Conservation (phyloP, 257 asterid species). For the Solanum clarkiae region DNA sequence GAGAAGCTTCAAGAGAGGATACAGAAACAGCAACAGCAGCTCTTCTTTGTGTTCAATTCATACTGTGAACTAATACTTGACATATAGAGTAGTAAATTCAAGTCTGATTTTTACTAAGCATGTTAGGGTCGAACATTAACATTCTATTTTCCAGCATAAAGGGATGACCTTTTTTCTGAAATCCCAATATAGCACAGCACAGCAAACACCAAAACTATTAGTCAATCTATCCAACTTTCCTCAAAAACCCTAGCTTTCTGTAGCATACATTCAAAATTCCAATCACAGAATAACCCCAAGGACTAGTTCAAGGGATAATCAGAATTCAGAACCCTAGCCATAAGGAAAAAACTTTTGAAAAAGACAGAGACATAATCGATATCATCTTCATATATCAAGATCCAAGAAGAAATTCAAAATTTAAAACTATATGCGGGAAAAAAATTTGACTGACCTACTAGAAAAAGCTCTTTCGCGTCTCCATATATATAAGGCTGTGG, state of each 20-base stretch:
- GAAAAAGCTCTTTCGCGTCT: not conserved
- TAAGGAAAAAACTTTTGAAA: not conserved
- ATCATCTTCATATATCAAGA: not conserved
- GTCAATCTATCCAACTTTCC: not conserved
- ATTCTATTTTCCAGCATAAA: not conserved
- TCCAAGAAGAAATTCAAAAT: not conserved
- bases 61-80: not conserved
- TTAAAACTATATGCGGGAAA: not conserved
- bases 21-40: too few species aligned
- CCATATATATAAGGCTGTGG: slow-evolving; percentile 11
- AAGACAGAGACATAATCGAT: not conserved
- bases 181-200: not conserved
- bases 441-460: not conserved
- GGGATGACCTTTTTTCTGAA: not conserved
- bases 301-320: not conserved
- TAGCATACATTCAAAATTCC: not conserved
- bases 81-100: not conserved
- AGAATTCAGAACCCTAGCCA: slow-evolving; percentile 2
- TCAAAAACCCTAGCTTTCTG: not conserved
- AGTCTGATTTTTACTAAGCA: not conserved
- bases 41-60: too few species aligned
- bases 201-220: not conserved
- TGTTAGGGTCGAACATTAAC: not conserved
- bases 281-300: not conserved
- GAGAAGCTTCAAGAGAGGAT: not conserved